Evolutionary conservation across 1,284 basidiomycete species (phyloP).

Genomic region (Limonomyces culmigenus): DNA sequence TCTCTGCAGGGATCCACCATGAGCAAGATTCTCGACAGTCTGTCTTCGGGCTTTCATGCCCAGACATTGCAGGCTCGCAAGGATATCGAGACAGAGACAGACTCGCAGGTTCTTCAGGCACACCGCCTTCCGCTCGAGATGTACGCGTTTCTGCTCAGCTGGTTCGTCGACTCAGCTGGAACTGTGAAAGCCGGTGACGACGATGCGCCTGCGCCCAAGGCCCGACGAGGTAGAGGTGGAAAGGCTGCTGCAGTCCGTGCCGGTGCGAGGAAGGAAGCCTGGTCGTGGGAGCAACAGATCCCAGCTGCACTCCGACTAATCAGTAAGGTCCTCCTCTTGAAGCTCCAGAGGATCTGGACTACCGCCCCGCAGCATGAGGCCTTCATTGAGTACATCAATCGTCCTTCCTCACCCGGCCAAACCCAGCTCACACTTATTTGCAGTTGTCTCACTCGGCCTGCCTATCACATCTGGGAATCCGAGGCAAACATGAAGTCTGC

Average conservation of each 20-base stretch:
- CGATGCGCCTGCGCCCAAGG: conserved; percentile 30
- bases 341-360: conserved; percentile 75
- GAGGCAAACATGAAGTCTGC: conserved; percentile 78
- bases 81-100: conserved; percentile 53
- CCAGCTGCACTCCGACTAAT: conserved; percentile 52
- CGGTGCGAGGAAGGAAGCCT: conserved; percentile 32
- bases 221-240: conserved; percentile 38
- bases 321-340: conserved; percentile 55
- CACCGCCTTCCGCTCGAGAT: conserved; percentile 71
- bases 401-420: conserved; percentile 3
- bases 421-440: conserved; percentile 2
- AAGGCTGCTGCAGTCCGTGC: conserved; percentile 28
- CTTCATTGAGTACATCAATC: conserved; percentile 53
- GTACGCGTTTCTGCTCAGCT: conserved; percentile 76
- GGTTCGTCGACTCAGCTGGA: conserved; percentile 71
- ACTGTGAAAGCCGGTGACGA: conserved; percentile 43
- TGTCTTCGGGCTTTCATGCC: conserved; percentile 51
- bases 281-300: conserved; percentile 72
- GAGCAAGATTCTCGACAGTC: conserved; percentile 65
- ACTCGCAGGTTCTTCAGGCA: conserved; percentile 47
- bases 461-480: conserved; percentile 74
- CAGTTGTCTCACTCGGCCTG: conserved; percentile 76
- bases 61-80: conserved; percentile 53
- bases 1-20: conserved; percentile 40
- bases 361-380: conserved; percentile 71